These are phyloP conservation scores for Globisporangium splendens DNA, from an alignment of 352 stramenopile species.

Conservation along the genomic window DNA sequence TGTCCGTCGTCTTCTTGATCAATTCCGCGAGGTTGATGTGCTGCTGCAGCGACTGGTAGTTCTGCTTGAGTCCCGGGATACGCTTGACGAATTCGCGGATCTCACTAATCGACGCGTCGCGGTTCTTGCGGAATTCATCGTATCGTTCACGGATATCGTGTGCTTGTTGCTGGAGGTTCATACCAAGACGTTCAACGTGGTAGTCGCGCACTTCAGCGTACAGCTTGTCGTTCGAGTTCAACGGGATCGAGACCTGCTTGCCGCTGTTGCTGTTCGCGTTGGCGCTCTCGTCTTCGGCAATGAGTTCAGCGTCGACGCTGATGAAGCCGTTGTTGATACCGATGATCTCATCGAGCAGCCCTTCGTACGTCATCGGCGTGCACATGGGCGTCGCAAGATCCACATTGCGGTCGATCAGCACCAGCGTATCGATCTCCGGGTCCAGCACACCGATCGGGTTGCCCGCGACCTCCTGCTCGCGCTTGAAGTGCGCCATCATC, in stretches of 20 bases:
- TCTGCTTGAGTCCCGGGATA: constrained; percentile 92
- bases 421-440: constrained; percentile 91
- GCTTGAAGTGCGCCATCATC: constrained; percentile 89
- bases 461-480: constrained; percentile 86
- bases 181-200: constrained; percentile 95
- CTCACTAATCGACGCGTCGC: constrained; percentile 95
- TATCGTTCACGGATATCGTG: constrained; percentile 93
- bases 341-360: constrained; percentile 94
- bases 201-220: constrained; percentile 96
- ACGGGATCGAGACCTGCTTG: constrained; percentile 87
- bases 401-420: constrained; percentile 94
- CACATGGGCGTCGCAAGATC: constrained; percentile 96
- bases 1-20: constrained; percentile 93
- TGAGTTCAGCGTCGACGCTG: constrained; percentile 70
- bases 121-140: constrained; percentile 94
- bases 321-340: constrained; percentile 92
- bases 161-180: constrained; percentile 95
- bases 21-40: constrained; percentile 97
- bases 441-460: constrained; percentile 75
- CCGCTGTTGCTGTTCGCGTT: constrained; percentile 27
- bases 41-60: constrained; percentile 94
- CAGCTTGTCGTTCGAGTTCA: constrained; percentile 95
- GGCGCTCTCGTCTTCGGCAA: constrained; percentile 61
- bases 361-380: constrained; percentile 96
- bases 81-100: constrained; percentile 99